Conservation (phyloP, 768 basidiomycete genomes). For the Coprinellus aureogranulatus region DNA sequence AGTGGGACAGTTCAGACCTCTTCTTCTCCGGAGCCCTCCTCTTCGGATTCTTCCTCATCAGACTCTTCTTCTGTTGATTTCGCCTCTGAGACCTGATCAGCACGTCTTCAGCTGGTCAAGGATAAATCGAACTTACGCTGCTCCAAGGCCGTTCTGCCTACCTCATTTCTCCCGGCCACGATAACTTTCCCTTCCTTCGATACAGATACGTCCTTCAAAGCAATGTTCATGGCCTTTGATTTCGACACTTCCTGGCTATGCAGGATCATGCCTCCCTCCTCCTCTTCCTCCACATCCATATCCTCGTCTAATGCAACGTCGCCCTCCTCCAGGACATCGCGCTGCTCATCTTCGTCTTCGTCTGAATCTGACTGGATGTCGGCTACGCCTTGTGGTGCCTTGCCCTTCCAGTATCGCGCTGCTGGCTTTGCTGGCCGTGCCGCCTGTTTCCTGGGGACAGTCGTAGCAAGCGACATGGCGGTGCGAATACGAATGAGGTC, state of each 20-base stretch:
- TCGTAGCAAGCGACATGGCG: constrained; percentile 23
- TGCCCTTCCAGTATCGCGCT: constrained; percentile 88
- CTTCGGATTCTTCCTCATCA: constrained; percentile 34
- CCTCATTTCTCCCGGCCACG: constrained; percentile 76
- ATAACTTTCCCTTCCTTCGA: constrained; percentile 78
- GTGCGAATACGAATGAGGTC: constrained; percentile 1
- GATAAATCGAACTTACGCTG: constrained; percentile 20
- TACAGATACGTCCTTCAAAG: constrained; percentile 77
- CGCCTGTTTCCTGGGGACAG: constrained; percentile 59
- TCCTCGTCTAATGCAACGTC: constrained; percentile 52
- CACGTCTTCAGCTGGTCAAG: too few species aligned
- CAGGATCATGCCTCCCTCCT: constrained; percentile 43
- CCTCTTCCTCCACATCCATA: constrained; percentile 40
- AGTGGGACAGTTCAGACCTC: constrained; percentile 38
- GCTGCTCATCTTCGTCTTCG: constrained; percentile 50
- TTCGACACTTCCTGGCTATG: constrained; percentile 29
- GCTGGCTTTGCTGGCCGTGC: constrained; percentile 77
- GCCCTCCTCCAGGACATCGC: constrained; percentile 33
- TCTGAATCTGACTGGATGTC: constrained; percentile 66
- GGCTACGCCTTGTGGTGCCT: constrained; percentile 73
- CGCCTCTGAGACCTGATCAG: constrained; percentile 4
- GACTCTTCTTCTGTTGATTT: constrained; percentile 34
- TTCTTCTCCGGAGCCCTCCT: constrained; percentile 34
- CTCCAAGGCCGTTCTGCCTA: constrained; percentile 68
- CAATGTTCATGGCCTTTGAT: constrained; percentile 61